Base-by-base conservation (phyloP, 2,329 filamentous ascomycete genomes). In the Apiospora malaysiana region DNA sequence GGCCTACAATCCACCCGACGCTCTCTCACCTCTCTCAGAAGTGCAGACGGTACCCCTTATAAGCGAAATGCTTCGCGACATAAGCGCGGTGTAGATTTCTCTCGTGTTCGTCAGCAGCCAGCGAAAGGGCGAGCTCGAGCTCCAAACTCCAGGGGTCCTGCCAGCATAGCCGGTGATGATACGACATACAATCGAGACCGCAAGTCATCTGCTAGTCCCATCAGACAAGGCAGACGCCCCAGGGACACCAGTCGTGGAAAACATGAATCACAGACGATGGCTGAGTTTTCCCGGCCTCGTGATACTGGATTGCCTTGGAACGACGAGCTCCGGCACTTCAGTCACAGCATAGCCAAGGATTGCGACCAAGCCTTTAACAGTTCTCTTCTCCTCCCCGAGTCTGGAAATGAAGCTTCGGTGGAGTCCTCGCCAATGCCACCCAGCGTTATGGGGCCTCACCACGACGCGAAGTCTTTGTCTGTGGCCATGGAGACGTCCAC, bases 311-410 rank as follows among this genome's bases (percentile, higher is more conserved):
- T 80, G 68, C 75, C 83, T 51, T 81, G 87, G 75, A 91, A 89
- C 75, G 94, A 94, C 71, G 95, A 97, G 78, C 88, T 96, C 69
- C 88, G 94, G 8, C 92, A 95, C 76, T 92, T 97, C 71, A 97
- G 94, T 75, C 90, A 89, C 76, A 94, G 94, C 76, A 91, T 98
- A 72, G 94, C 94, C 68, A 94, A 94, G 80, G 93, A 96, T 71
- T 97, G 95, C 77, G 95, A 98, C 77, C 93, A 96, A 77, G 95
- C 95, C 1, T 98, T 98, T 83, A 95, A 94, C 78, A 90, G 92
- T 75, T 87, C 85, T 12, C 75, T 89, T 14, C 81, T 87, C 23
- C 72, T 68, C 46, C 69, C 71, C 8, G 71, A 77, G 4, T 72
- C 75, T 23, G 25, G n/a, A 25, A 32, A 23, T 5, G 46, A 56